Percentiles rank a stretch among this genome's conserved stretches.
phyloP scores from a whole-genome alignment of 192 early-diverging fungal species.

The Entomortierella beljakovae region DNA sequence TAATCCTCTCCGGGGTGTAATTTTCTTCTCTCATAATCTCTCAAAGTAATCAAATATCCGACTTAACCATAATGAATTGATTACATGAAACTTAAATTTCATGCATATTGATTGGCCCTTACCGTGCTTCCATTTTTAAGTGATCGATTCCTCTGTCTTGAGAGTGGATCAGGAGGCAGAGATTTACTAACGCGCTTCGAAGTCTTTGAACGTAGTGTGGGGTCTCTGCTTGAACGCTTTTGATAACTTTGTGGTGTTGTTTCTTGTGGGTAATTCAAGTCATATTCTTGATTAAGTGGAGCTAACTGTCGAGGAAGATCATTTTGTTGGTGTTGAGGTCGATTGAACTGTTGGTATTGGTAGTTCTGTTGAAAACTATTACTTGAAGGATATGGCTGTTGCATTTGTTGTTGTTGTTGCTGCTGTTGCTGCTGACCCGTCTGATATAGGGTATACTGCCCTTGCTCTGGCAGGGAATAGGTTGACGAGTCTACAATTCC shows the following conservation, averaged over 20 bases:
- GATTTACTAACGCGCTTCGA: slow-evolving; percentile 38
- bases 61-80: no score
- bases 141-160: slow-evolving; percentile 12
- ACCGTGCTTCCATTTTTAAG: slow-evolving; percentile 7
- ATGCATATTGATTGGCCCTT: neutral
- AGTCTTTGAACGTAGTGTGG: slow-evolving; percentile 16
- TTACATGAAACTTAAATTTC: no score
- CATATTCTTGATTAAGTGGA: slow-evolving; percentile 19
- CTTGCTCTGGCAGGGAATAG: neutral
- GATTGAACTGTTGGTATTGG: neutral
- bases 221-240: slow-evolving; percentile 10
- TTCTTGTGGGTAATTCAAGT: slow-evolving; percentile 8
- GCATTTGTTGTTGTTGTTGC: neutral
- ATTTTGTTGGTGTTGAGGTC: neutral
- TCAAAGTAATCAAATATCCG: no score
- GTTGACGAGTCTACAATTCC: neutral
- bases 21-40: no score
- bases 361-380: neutral
- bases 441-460: neutral
- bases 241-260: slow-evolving; percentile 1
- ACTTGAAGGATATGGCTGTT: neutral
- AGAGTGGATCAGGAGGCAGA: slow-evolving; percentile 7
- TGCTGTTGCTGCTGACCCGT: neutral
- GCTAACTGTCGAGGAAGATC: neutral
- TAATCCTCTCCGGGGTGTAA: no score